Evolutionary conservation across 2,329 filamentous ascomycete genomes (phyloP).

Genomic region (Aspergillus ustus): DNA sequence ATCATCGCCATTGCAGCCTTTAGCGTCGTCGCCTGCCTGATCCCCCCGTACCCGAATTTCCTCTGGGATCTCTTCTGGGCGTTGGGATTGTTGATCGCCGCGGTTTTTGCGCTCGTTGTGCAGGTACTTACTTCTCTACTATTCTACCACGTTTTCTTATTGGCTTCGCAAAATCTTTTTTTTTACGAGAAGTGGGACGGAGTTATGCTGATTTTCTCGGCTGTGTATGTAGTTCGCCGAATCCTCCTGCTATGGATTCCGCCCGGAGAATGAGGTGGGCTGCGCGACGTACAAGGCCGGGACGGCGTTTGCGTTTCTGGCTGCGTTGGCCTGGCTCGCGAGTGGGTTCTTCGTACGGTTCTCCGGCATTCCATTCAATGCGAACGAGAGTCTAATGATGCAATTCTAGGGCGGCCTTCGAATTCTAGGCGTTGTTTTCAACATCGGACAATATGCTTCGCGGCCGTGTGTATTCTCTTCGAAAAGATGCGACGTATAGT

Average conservation of each 20-base stretch:
- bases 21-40: constrained; percentile 6
- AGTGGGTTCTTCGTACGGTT: constrained; percentile 12
- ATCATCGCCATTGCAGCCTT: constrained; percentile 6
- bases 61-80: constrained; percentile 15
- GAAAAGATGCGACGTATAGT: not conserved
- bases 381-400: too few relatives aligned
- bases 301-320: constrained; percentile 15
- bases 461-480: not conserved
- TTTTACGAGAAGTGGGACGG: not conserved
- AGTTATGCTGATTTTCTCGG: not conserved
- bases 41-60: constrained; percentile 17
- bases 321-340: constrained; percentile 2
- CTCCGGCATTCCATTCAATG: not conserved
- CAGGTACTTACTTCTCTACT: constrained; percentile 2
- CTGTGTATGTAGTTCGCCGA: constrained; percentile 6
- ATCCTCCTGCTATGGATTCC: constrained; percentile 16
- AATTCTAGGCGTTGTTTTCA: constrained; percentile 7
- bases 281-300: constrained; percentile 16
- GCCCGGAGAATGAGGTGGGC: not conserved
- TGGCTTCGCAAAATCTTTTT: not conserved
- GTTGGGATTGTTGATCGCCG: not conserved
- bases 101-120: constrained; percentile 13
- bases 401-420: not conserved
- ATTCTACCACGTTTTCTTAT: not conserved
- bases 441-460: not conserved